phyloP scores from a whole-genome alignment of 495 filamentous ascomycete genomes.

The Penicilliopsis zonata region DNA sequence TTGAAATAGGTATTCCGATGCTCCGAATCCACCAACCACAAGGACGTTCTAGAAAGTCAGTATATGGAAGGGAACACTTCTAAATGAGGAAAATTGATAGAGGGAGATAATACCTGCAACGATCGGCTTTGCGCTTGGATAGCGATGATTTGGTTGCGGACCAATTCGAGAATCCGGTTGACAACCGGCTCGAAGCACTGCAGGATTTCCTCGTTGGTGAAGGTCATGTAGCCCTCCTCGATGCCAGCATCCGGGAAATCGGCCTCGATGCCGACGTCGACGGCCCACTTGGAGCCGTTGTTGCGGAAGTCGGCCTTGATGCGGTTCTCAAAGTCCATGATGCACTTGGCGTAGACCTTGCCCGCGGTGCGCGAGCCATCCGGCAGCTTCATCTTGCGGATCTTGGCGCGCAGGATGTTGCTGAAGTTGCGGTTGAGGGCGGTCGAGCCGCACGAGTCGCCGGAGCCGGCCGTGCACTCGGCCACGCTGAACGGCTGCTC shows the following conservation, averaged over 20 bases:
- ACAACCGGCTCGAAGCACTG: conserved; percentile 75
- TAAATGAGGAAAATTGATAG: neutral
- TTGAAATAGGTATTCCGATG: conserved; percentile 74
- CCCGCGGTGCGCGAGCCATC: conserved; percentile 65
- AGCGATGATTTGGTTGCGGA: conserved; percentile 71
- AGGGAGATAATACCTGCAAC: conserved; percentile 44
- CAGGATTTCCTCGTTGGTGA: conserved; percentile 71
- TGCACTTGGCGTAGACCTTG: conserved; percentile 72
- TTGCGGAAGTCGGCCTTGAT: conserved; percentile 79
- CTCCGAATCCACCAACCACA: conserved; percentile 69
- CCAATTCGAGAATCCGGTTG: conserved; percentile 64
- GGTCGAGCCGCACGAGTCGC: conserved; percentile 68
- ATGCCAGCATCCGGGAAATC: conserved; percentile 72
- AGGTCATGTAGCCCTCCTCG: conserved; percentile 74
- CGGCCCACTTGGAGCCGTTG: conserved; percentile 73
- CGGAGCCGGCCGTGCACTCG: conserved; percentile 67
- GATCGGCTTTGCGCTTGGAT: conserved; percentile 65
- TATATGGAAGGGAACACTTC: neutral
- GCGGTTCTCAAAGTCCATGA: conserved; percentile 76
- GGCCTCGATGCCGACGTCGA: conserved; percentile 70
- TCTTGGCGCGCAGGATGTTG: conserved; percentile 69
- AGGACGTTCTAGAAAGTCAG: conserved; percentile 47
- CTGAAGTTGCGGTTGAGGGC: conserved; percentile 74
- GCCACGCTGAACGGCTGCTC: conserved; percentile 66
- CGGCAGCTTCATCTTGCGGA: conserved; percentile 73